Base-by-base conservation (phyloP, 2,329 filamentous ascomycete genomes). In the Tolypocladium album region DNA sequence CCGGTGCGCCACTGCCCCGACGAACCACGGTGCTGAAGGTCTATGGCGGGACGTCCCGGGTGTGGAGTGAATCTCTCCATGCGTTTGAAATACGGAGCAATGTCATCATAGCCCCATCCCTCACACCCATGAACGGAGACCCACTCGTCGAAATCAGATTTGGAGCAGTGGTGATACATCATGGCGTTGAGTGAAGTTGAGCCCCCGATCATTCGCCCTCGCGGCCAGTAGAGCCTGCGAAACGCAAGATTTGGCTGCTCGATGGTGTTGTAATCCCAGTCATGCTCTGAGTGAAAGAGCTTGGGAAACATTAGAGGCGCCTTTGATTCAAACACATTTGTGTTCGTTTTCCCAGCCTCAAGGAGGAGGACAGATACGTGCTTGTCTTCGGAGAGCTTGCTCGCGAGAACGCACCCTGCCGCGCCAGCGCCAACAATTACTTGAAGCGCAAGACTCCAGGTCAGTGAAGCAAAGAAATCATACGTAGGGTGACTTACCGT, bases 381-480 rank as follows among this genome's bases (percentile, higher is more conserved):
- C 5, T 58, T 55, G 58, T 71, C 65, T 47, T 70, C 65, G 17
- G 67, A 68, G 13, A 70, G 66, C 58, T 67, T 66, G 57, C 63
- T 66, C 17, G 69, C 70, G 40, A 72, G 64, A 15, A 71, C 68
- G n/a, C 68, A 62, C 36, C 70, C 69, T 0, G 69, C 67, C 1
- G 65, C 64, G 3, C 70, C 70, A 34, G 66, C 69, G 22, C 70
- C 69, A 5, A 69, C 65, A 52, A 70, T 63, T 24, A 70, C 63
- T 66, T 42, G 40, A 12, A 20, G 5, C 24, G 22, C 15, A 24
- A 24, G 8, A 52, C 2, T 12, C 17, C 3, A 52, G 17, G 27
- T 52, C 27, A 52, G 47, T 17, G 7, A 15, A 34, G 24, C 8
- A 52, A 2, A 17, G 24, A 20, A 34, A 34, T 7, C 24, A 31